These are phyloP conservation scores for Colletotrichum coccodes DNA, from an alignment of 2,329 filamentous ascomycete genomes.

Conservation along the genomic window DNA sequence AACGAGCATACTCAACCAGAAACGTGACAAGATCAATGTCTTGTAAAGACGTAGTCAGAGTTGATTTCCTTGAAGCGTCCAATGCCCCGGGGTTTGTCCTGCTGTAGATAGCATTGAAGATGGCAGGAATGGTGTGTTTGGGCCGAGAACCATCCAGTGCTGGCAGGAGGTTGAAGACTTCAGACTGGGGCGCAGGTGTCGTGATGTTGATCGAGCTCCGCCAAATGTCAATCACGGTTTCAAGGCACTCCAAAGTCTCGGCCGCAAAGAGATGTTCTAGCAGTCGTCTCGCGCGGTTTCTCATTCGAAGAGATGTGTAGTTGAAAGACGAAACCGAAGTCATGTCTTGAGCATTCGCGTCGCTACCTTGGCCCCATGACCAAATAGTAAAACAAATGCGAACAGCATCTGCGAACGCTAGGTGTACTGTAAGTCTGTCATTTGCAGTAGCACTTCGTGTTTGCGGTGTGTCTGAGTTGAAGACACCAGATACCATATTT, in stretches of 20 bases:
- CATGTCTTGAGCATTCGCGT: constrained; percentile 68
- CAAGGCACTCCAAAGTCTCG: constrained; percentile 91
- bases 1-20: constrained; percentile 87
- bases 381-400: constrained; percentile 93
- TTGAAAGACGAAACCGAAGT: constrained; percentile 83
- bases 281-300: constrained; percentile 86
- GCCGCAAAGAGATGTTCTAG: constrained; percentile 93
- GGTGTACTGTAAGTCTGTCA: constrained; percentile 88
- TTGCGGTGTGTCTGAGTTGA: constrained; percentile 80
- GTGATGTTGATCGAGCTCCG: constrained; percentile 59
- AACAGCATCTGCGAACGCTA: constrained; percentile 97
- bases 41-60: constrained; percentile 84
- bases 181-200: constrained; percentile 61
- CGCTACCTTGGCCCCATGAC: constrained; percentile 84
- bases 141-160: constrained; percentile 92
- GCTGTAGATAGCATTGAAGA: constrained; percentile 97
- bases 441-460: constrained; percentile 89
- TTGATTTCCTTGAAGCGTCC: constrained; percentile 84
- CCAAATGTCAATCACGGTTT: constrained; percentile 91
- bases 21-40: constrained; percentile 90
- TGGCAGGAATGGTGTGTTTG: constrained; percentile 89
- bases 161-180: constrained; percentile 87
- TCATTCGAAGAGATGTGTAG: constrained; percentile 90
- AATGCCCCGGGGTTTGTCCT: constrained; percentile 86
- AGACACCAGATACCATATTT: constrained; percentile 93